Percentiles rank a stretch among this genome's conserved stretches.
Evolutionary conservation across 768 basidiomycete species (phyloP).

Genomic region (Rubroboletus pulcherrimus): DNA sequence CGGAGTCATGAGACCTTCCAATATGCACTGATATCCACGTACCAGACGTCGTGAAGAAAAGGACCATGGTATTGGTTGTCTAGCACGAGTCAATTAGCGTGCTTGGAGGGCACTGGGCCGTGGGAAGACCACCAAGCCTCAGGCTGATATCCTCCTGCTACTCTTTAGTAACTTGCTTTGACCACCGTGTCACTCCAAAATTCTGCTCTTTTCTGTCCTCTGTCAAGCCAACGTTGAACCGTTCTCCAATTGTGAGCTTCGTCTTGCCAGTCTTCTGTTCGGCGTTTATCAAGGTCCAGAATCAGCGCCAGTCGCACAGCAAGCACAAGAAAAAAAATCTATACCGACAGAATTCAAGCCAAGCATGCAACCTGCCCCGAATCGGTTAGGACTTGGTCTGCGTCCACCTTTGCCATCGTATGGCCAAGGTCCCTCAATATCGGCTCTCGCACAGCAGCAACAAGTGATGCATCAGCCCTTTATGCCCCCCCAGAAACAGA

Average conservation of each 20-base stretch:
- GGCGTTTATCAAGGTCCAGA: neutral
- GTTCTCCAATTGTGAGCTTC: constrained; percentile 1
- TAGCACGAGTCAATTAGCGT: neutral
- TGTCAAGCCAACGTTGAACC: neutral
- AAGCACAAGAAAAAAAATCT: neutral
- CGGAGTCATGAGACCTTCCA: neutral
- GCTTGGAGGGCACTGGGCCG: neutral
- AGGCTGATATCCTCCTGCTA: neutral
- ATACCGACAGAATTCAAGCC: neutral
- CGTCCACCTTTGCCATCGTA: constrained; percentile 83
- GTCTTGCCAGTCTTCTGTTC: neutral
- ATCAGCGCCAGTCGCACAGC: neutral
- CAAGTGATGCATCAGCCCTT: constrained; percentile 58
- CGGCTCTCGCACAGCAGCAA: constrained; percentile 85
- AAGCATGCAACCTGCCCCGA: constrained; percentile 62
- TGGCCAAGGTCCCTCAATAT: constrained; percentile 90
- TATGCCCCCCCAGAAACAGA: constrained; percentile 67
- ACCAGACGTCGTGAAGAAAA: constrained; percentile 60
- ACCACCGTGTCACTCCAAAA: neutral
- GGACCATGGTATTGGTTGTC: constrained; percentile 42
- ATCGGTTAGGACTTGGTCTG: constrained; percentile 83
- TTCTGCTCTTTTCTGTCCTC: neutral
- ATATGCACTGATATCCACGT: neutral
- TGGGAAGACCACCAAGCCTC: neutral
- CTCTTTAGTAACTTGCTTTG: neutral